These are phyloP conservation scores for Metschnikowia lunata DNA, from an alignment of 805 yeast species.

Conservation along the genomic window DNA sequence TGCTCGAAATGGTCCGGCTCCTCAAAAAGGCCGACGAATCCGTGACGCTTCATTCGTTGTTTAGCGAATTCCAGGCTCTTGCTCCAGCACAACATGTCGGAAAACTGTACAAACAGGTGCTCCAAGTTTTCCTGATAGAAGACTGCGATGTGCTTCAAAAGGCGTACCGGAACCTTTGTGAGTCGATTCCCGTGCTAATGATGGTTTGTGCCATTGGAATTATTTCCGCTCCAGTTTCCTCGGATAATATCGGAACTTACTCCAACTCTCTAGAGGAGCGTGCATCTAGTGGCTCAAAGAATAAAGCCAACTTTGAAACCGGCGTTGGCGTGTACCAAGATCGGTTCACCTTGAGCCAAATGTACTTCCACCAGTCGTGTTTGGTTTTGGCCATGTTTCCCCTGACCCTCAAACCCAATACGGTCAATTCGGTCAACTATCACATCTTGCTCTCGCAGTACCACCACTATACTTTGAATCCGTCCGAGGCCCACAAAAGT, in stretches of 20 bases:
- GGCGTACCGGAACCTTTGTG: conserved; percentile 20
- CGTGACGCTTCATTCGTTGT: conserved; percentile 18
- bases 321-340: conserved; percentile 12
- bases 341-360: conserved; percentile 20
- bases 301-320: neutral
- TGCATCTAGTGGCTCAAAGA: conserved; percentile 1
- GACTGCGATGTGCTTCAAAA: conserved; percentile 17
- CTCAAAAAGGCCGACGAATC: conserved; percentile 17
- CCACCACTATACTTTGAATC: conserved; percentile 23
- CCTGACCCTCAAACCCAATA: conserved; percentile 11
- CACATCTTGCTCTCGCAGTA: conserved; percentile 26
- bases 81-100: conserved; percentile 3
- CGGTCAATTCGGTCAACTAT: conserved; percentile 18
- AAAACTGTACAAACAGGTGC: conserved; percentile 1
- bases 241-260: conserved; percentile 30
- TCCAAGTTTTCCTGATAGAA: conserved; percentile 9
- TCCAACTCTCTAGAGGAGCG: conserved; percentile 27
- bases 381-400: conserved; percentile 23
- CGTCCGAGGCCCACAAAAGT: conserved; percentile 23
- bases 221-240: conserved; percentile 27
- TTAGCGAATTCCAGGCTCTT: conserved; percentile 11
- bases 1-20: conserved; percentile 23
- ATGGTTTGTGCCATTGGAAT: conserved; percentile 32
- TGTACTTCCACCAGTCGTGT: conserved; percentile 21
- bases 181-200: conserved; percentile 24